These are phyloP conservation scores for Fonsecaea nubica DNA, from an alignment of 2,329 filamentous ascomycete species.

Conservation along the genomic window DNA sequence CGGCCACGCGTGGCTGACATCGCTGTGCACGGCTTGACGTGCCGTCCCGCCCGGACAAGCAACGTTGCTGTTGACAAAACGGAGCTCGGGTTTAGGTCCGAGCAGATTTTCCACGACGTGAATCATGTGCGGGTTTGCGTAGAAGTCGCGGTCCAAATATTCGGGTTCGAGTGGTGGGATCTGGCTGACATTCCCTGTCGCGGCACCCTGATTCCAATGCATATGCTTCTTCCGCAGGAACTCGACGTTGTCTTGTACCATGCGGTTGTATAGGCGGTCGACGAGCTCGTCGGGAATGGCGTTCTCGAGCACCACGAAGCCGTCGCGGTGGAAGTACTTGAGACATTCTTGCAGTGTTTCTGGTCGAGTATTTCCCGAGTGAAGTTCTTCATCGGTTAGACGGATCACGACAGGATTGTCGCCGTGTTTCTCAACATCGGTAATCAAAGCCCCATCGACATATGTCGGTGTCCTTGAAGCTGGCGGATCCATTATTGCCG, in stretches of 20 bases:
- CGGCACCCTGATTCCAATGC: slow-evolving; percentile 42
- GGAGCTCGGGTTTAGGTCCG: slow-evolving; percentile 46
- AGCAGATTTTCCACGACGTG: slow-evolving; percentile 45
- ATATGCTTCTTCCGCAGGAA: slow-evolving; percentile 42
- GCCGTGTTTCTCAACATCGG: slow-evolving; percentile 27
- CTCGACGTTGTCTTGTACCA: slow-evolving; percentile 53
- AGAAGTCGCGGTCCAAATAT: slow-evolving; percentile 47
- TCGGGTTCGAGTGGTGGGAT: slow-evolving; percentile 46
- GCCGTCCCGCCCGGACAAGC: slow-evolving; percentile 45
- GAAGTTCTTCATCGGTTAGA: slow-evolving; percentile 27
- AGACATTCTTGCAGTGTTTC: slow-evolving; percentile 29
- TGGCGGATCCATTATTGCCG: slow-evolving; percentile 13
- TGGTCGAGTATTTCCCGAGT: slow-evolving; percentile 22
- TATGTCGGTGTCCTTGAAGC: slow-evolving; percentile 12
- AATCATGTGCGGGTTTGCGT: slow-evolving; percentile 48
- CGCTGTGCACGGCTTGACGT: slow-evolving; percentile 52
- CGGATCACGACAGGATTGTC: slow-evolving; percentile 30
- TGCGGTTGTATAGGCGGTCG: slow-evolving; percentile 60
- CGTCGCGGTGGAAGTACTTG: slow-evolving; percentile 44
- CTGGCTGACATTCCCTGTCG: slow-evolving; percentile 50
- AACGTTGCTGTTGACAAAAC: slow-evolving; percentile 51
- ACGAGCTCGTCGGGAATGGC: slow-evolving; percentile 44
- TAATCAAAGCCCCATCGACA: slow-evolving; percentile 24
- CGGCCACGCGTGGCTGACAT: slow-evolving; percentile 55
- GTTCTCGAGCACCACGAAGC: slow-evolving; percentile 49